Conservation (phyloP, 1,284 basidiomycete genomes). For the Stygiomarasmius scandens region DNA sequence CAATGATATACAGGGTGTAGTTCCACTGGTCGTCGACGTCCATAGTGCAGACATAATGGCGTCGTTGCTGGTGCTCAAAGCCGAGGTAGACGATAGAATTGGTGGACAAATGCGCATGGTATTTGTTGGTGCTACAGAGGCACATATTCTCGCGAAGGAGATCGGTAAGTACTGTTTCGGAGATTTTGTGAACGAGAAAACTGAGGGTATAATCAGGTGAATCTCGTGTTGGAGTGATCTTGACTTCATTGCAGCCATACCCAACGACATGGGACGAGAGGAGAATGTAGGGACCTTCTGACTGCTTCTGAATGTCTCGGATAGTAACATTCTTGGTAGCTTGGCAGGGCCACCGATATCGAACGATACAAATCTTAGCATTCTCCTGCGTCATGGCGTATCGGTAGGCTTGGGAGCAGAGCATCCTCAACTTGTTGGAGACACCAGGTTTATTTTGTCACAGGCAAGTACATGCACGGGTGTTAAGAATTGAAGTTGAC, state of each 20-base stretch:
- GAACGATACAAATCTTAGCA: conserved; percentile 63
- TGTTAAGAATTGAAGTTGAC: background rate
- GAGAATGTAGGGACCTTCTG: conserved; percentile 48
- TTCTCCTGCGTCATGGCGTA: conserved; percentile 65
- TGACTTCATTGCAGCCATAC: conserved; percentile 57
- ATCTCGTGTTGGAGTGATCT: conserved; percentile 73
- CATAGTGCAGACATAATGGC: conserved; percentile 80
- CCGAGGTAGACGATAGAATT: conserved; percentile 64
- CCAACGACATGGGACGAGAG: conserved; percentile 70
- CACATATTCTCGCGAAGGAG: conserved; percentile 74
- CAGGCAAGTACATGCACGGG: conserved; percentile 51
- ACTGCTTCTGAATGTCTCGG: conserved; percentile 32
- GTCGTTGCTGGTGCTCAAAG: conserved; percentile 72
- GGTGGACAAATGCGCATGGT: conserved; percentile 62
- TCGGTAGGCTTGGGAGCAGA: conserved; percentile 73
- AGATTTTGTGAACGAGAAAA: background rate
- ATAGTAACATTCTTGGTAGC: conserved; percentile 25
- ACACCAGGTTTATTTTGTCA: conserved; percentile 74
- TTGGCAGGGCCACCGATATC: conserved; percentile 77
- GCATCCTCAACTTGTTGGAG: conserved; percentile 66
- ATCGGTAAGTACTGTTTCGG: conserved; percentile 47
- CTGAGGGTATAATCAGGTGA: conserved; percentile 30
- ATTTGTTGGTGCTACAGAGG: conserved; percentile 75
- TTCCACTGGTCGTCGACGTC: conserved; percentile 69
- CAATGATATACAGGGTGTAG: conserved; percentile 43